Base-by-base conservation (phyloP, 805 yeast genomes). In the Komagataella ulmi region DNA sequence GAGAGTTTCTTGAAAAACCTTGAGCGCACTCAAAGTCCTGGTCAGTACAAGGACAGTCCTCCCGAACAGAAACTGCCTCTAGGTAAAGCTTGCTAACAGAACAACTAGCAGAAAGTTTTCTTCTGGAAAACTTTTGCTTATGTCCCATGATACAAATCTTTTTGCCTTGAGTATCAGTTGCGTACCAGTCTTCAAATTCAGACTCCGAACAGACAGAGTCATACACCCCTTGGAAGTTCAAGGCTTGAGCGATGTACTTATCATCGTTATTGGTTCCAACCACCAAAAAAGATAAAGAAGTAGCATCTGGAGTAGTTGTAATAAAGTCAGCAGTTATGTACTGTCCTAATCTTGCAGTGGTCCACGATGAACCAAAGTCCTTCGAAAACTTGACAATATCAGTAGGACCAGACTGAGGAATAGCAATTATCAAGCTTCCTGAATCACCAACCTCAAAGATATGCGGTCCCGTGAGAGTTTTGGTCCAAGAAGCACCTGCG, bases 11-110 rank as follows among this genome's bases (percentile, higher is more conserved):
- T 8, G 49, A 17, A 56, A 76, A 80, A 18, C 82, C 83, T 47
- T 65, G 70, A 2, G 75, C 72, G 66, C 96, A 88, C 60, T 87
- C 95, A 55, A 75, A 81, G 61, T 88, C 96, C 5, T 59, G 57
- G n/a, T 68, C 73, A 0, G 78, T 65, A 68, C 96, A 88, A 7
- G 69, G 66, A 64, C 96, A 88, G 7, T 75, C 65, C 51, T 77
- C 83, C 54, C 77, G 80, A 23, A 61, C 58, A 7, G 71, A 63
- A 49, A 68, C 65, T 7, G 79, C 61, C 56, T 79, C 81, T 21
- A 69, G 70, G 56, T 66, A 77, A 17, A 74, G 59, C 47, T 69
- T 68, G 52, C 70, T 70, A 10, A 79, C 77, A 61, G 76, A 76
- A 69, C 96, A 88, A 53, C 79, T 61, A 1, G 90, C 76, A 47